A percentile compares a stretch with the other conserved stretches of the same genome.
These are phyloP conservation scores for Rhizomucor pusillus DNA, from an alignment of 371 early-diverging fungal species.

Conservation along the genomic window DNA sequence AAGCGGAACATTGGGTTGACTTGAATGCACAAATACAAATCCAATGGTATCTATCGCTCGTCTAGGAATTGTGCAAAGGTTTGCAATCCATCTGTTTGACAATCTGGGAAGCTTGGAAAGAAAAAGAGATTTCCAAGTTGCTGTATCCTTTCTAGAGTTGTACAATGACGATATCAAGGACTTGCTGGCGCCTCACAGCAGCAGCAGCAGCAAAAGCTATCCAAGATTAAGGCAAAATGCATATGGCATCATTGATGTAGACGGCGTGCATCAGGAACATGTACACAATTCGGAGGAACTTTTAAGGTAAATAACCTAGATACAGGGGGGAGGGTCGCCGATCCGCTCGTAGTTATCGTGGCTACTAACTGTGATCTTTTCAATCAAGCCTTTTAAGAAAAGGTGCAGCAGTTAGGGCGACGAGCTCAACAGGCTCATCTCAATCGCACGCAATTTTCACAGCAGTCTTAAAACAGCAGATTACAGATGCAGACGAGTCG, in stretches of 20 bases:
- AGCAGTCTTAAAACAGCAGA: constrained; percentile 77
- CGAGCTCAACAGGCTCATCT: constrained; percentile 93
- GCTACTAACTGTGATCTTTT: neutral
- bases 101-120: too few species aligned
- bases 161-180: constrained; percentile 95
- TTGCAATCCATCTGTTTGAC: too few species aligned
- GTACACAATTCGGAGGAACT: constrained; percentile 77
- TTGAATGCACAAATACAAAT: too few species aligned
- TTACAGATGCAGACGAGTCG: constrained; percentile 16
- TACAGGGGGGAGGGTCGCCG: neutral
- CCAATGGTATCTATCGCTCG: too few species aligned
- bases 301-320: constrained; percentile 46
- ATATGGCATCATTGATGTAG: constrained; percentile 85
- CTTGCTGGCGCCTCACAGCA: too few species aligned
- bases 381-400: constrained; percentile 45
- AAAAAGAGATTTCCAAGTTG: constrained; percentile 59
- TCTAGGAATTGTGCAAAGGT: too few species aligned
- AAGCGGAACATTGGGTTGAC: too few species aligned
- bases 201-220: too few species aligned
- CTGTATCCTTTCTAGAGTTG: constrained; percentile 83
- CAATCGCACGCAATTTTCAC: constrained; percentile 98
- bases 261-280: constrained; percentile 79
- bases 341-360: neutral
- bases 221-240: too few species aligned
- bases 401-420: constrained; percentile 84